Base-by-base conservation (phyloP, 495 filamentous ascomycete species). In the Podospora conica region DNA sequence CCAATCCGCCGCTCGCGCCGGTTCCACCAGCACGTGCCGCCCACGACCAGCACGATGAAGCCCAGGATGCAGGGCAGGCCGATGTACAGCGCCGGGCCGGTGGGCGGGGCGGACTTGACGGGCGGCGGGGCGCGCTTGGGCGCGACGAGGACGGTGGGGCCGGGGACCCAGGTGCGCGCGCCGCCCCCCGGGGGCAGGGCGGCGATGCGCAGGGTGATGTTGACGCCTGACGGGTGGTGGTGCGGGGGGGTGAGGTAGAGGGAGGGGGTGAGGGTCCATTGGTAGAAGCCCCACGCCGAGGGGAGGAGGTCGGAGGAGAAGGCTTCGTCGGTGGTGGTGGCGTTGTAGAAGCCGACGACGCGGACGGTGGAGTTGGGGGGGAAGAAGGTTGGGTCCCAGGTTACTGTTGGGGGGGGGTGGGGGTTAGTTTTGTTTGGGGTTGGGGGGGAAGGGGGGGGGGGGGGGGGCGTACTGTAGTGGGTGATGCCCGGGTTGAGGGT, bases 321-420 rank as follows among this genome's bases (percentile, higher is more conserved):
- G 40, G 78, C 73, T 28, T 73, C 56, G 56, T 72, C 69, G 33
- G 72, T 71, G 1, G 70, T 68, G 12, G 73, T 72, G 29, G 66
- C 56, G 64, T 74, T 71, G 69, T 79, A 68, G 69, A 75, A 79
- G 62, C 76, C 79, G 24, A 76, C 67, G 29, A 80, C 56, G 9
- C 73, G 66, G 20, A 80, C 69, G 20, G 73, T 75, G 6, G 72
- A 70, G 66, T 79, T 78, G n/a, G 54, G 58, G 20, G 65, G 63
- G 71, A 81, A 81, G 71, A 69, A 78, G n/a, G 69, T 58, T 0
- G 80, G 69, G 68, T 83, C 78, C 80, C 80, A 82, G 20, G 76
- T 79, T 25, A 82, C 80, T 82, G 53, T 29, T 8, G n/a, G n/a
- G n/a, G n/a, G n/a, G n/a, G n/a, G n/a, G n/a, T 6, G 9, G 18